Percentiles rank a stretch among this genome's conserved stretches.
Conservation (phyloP, 805 yeast species). For the Torulaspora microellipsoides region DNA sequence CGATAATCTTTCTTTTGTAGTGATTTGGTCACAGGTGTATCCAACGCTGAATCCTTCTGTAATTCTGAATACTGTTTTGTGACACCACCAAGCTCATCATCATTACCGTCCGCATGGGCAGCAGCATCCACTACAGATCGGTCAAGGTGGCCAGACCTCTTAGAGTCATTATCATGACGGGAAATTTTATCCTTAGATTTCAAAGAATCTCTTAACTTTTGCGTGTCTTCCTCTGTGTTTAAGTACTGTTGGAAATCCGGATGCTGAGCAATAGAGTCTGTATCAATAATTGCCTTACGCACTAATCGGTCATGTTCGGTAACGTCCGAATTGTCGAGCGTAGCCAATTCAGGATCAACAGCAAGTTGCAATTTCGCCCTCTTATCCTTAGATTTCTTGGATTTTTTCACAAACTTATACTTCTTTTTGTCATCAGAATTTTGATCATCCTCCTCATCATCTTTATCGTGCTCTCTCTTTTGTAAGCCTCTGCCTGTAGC, state of each 20-base stretch:
- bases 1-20: constrained; percentile 16
- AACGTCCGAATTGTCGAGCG: constrained; percentile 40
- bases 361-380: constrained; percentile 30
- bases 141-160: constrained; percentile 8
- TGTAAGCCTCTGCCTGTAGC: constrained; percentile 18
- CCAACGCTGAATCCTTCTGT: constrained; percentile 16
- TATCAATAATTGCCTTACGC: constrained; percentile 66
- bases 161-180: constrained; percentile 6
- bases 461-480: constrained; percentile 14
- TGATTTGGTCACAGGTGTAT: constrained; percentile 9
- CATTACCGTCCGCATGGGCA: constrained; percentile 10
- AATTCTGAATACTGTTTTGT: constrained; percentile 16
- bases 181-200: constrained; percentile 11
- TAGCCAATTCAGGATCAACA: constrained; percentile 57
- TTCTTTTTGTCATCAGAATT: constrained; percentile 10
- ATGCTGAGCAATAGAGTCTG: constrained; percentile 53
- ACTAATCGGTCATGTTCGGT: constrained; percentile 60
- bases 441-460: constrained; percentile 11
- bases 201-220: constrained; percentile 6
- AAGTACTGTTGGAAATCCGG: constrained; percentile 36
- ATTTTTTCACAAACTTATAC: constrained; percentile 13
- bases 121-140: constrained; percentile 10
- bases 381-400: constrained; percentile 17
- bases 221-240: constrained; percentile 29
- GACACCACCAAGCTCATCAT: constrained; percentile 13